A percentile compares a stretch with the other conserved stretches of the same genome.
Conservation (phyloP, 345 rosid species). For the Heritiera fomes region DNA sequence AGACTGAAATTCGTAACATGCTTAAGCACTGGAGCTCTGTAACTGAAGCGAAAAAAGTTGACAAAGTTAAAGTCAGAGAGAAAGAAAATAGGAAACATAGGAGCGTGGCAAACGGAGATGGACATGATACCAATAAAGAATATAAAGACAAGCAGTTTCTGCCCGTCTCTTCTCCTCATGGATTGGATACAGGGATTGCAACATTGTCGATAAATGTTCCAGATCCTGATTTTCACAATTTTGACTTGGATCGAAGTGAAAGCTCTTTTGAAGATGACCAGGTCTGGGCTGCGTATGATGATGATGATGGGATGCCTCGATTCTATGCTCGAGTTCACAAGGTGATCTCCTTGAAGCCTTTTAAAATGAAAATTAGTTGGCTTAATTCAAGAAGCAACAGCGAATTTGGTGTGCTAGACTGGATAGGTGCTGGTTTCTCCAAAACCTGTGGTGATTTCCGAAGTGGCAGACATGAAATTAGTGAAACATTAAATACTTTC, state of each 20-base stretch:
- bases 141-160: conserved; percentile 23
- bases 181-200: conserved; percentile 26
- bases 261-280: conserved; percentile 69
- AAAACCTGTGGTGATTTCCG: conserved; percentile 92
- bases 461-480: conserved; percentile 53
- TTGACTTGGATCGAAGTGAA: conserved; percentile 79
- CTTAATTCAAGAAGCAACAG: conserved; percentile 70
- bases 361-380: conserved; percentile 90
- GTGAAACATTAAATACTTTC: conserved; percentile 60
- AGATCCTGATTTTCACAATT: conserved; percentile 91
- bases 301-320: conserved; percentile 95
- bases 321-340: conserved; percentile 89
- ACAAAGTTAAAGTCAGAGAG: conserved; percentile 31
- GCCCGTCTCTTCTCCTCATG: conserved; percentile 23
- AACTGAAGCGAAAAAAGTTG: conserved; percentile 25
- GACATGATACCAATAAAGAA: conserved; percentile 23
- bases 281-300: conserved; percentile 98
- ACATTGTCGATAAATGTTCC: conserved; percentile 65
- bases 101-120: conserved; percentile 28
- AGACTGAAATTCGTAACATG: conserved; percentile 38
- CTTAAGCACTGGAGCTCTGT: conserved; percentile 44
- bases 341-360: conserved; percentile 74
- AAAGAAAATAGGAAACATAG: conserved; percentile 37
- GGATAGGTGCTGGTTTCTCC: conserved; percentile 81
- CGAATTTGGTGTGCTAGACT: conserved; percentile 63